Conservation (phyloP, 345 rosid genomes). For the Passiflora organensis region DNA sequence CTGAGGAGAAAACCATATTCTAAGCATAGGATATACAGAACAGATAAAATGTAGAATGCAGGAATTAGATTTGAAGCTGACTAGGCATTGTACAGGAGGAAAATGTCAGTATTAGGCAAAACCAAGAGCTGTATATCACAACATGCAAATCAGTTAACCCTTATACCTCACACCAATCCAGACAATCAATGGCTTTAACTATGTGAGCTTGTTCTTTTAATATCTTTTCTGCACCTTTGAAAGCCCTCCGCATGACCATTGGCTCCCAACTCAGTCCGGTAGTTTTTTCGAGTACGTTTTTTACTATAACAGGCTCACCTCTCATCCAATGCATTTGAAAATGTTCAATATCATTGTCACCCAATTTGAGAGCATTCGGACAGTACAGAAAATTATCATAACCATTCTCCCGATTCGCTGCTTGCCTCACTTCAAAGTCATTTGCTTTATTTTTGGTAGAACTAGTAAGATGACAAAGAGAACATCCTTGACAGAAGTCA, state of each 20-base stretch:
- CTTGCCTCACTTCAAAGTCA: slow-evolving; percentile 31
- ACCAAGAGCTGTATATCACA: neutral
- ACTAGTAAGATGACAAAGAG: slow-evolving; percentile 21
- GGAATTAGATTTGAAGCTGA: neutral
- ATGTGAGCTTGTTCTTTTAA: slow-evolving; percentile 37
- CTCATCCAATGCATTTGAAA: slow-evolving; percentile 55
- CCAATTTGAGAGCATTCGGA: slow-evolving; percentile 34
- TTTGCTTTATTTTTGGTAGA: slow-evolving; percentile 15
- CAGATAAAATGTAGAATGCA: neutral
- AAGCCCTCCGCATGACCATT: slow-evolving; percentile 67
- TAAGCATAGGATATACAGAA: too few relatives aligned
- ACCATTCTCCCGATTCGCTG: slow-evolving; percentile 37
- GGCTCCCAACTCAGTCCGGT: slow-evolving; percentile 66
- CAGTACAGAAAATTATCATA: slow-evolving; percentile 47
- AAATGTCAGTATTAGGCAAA: neutral
- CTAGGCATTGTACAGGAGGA: neutral
- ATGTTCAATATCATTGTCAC: slow-evolving; percentile 32
- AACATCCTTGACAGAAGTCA: slow-evolving; percentile 37
- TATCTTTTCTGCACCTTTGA: slow-evolving; percentile 35
- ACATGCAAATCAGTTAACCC: slow-evolving; percentile 5
- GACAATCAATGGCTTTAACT: slow-evolving; percentile 51
- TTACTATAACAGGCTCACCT: slow-evolving; percentile 56
- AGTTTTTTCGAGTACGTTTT: slow-evolving; percentile 40
- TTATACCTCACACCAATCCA: slow-evolving; percentile 51
- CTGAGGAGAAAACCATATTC: too few relatives aligned